These are phyloP conservation scores for Trichocladium uniseriatum DNA, from an alignment of 495 filamentous ascomycete species.

Conservation along the genomic window DNA sequence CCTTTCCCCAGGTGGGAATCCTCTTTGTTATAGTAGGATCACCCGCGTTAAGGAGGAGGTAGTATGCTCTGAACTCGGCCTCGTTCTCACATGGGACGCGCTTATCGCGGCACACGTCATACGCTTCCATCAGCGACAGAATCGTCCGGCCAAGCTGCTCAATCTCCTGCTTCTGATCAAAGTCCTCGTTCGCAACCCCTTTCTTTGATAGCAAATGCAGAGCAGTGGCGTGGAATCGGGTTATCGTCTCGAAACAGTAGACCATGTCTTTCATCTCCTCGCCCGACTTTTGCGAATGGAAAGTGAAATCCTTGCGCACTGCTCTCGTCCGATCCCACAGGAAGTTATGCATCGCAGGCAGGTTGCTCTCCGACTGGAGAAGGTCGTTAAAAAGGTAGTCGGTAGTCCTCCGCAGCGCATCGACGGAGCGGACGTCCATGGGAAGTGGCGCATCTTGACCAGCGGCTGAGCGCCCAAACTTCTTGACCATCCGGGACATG, in stretches of 20 bases:
- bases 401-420: constrained; percentile 61
- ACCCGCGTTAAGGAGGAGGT: constrained; percentile 72
- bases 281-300: constrained; percentile 56
- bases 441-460: constrained; percentile 86
- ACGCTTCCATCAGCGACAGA: constrained; percentile 78
- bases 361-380: constrained; percentile 50
- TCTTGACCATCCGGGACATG: constrained; percentile 56
- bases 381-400: constrained; percentile 77
- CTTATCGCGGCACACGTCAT: constrained; percentile 58
- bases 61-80: constrained; percentile 83
- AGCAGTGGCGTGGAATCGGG: constrained; percentile 81
- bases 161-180: constrained; percentile 78
- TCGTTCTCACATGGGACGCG: constrained; percentile 55
- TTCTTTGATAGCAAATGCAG: constrained; percentile 71
- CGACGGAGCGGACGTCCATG: constrained; percentile 80
- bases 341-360: constrained; percentile 70
- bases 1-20: constrained; percentile 68
- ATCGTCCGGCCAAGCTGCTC: constrained; percentile 87
- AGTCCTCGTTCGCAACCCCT: constrained; percentile 55
- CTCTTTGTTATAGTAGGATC: constrained; percentile 67
- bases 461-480: constrained; percentile 80
- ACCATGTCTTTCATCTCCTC: constrained; percentile 60
- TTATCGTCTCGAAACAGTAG: constrained; percentile 79
- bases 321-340: constrained; percentile 91
- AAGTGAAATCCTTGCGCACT: constrained; percentile 88